A percentile compares a stretch with the other conserved stretches of the same genome.
phyloP scores from a whole-genome alignment of 1,284 basidiomycete genomes.

The Cryptococcus sp. region DNA sequence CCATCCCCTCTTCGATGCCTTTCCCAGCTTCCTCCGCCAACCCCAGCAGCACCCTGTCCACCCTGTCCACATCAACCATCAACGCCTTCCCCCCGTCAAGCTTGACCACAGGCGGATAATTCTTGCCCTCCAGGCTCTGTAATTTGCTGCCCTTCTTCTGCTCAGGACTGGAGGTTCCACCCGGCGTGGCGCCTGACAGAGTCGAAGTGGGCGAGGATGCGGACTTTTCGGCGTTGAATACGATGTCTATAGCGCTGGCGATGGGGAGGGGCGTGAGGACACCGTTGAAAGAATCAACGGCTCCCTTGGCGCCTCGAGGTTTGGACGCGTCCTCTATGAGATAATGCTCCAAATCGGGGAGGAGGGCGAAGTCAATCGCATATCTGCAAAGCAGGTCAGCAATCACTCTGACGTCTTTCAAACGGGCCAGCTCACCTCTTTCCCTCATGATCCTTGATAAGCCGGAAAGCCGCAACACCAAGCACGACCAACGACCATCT shows the following conservation, averaged over 20 bases:
- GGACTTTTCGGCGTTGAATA: conserved; percentile 3
- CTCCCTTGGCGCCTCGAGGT: conserved; percentile 7
- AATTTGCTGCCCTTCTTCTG: background rate
- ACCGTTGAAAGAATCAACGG: conserved; percentile 22
- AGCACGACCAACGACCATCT: conserved; percentile 12
- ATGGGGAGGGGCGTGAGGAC: conserved; percentile 18
- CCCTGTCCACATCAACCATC: conserved; percentile 12
- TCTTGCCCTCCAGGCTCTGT: background rate
- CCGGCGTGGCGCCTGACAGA: background rate
- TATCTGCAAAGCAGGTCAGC: conserved; percentile 10
- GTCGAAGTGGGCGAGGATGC: background rate
- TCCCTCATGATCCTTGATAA: conserved; percentile 10
- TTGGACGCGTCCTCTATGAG: conserved; percentile 27
- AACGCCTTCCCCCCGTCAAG: conserved; percentile 21
- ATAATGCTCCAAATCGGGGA: conserved; percentile 18
- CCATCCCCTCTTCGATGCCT: background rate
- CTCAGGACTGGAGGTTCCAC: background rate
- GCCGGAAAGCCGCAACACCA: conserved; percentile 6
- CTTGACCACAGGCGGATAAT: conserved; percentile 14
- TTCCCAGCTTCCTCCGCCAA: conserved; percentile 4
- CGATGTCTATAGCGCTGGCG: background rate
- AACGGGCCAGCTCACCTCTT: conserved; percentile 5
- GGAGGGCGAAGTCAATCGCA: conserved; percentile 25
- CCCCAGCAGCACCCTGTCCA: conserved; percentile 13
- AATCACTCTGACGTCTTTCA: background rate